These are phyloP conservation scores for Lentithecium fluviatile DNA, from an alignment of 495 filamentous ascomycete species.

Conservation along the genomic window DNA sequence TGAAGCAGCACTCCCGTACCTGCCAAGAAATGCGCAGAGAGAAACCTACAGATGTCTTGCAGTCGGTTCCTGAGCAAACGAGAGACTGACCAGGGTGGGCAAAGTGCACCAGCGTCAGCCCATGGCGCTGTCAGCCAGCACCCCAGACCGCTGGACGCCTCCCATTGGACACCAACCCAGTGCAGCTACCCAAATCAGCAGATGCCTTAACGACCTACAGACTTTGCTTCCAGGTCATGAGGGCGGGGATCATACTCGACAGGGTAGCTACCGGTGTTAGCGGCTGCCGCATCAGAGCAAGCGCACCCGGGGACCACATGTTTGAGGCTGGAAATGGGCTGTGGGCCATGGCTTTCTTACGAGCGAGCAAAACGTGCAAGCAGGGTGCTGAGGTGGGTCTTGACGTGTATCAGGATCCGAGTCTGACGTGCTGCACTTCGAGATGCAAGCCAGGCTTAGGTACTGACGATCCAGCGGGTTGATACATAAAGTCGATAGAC, in stretches of 20 bases:
- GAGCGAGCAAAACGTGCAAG: background rate
- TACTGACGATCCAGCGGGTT: slow-evolving; percentile 8
- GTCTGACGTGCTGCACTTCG: slow-evolving; percentile 5
- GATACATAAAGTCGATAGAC: slow-evolving; percentile 25
- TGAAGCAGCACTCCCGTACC: slow-evolving; percentile 2
- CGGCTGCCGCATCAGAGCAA: slow-evolving; percentile 7
- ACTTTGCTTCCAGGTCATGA: background rate
- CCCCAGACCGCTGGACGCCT: background rate
- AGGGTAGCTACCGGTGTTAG: slow-evolving; percentile 4
- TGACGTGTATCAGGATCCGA: slow-evolving; percentile 12
- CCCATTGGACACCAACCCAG: background rate
- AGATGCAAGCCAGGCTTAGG: background rate
- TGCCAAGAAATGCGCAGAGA: slow-evolving; percentile 1
- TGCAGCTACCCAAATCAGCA: background rate
- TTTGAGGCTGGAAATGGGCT: background rate
- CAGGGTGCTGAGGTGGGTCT: background rate
- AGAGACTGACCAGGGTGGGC: slow-evolving; percentile 15
- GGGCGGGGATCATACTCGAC: slow-evolving; percentile 9
- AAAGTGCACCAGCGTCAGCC: slow-evolving; percentile 15
- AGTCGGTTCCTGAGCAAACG: background rate
- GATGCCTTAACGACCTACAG: background rate
- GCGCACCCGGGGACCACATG: background rate
- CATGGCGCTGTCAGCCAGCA: background rate
- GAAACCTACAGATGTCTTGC: background rate
- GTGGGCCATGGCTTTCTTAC: background rate